These are phyloP conservation scores for Amanita thiersii DNA, from an alignment of 768 basidiomycete species.

Conservation along the genomic window DNA sequence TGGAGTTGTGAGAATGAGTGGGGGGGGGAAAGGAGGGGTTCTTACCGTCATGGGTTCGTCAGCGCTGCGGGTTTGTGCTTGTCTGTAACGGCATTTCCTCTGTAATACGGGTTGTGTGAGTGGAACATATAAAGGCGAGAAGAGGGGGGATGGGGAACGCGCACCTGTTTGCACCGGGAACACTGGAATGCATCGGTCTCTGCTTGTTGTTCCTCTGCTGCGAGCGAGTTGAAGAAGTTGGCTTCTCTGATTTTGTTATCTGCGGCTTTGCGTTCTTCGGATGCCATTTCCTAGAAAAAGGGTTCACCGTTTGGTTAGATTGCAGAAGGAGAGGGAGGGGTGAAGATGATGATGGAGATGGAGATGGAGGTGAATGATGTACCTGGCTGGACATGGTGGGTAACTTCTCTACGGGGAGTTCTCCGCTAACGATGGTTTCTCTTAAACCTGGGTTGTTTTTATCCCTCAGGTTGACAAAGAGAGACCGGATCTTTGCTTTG, in stretches of 20 bases:
- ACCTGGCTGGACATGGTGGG: constrained; percentile 80
- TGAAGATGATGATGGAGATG: neutral
- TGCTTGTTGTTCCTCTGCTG: constrained; percentile 82
- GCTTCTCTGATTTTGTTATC: constrained; percentile 76
- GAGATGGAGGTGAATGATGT: constrained; percentile 14
- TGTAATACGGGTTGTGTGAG: too few species aligned
- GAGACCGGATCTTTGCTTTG: constrained; percentile 73
- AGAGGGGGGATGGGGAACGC: constrained; percentile 13
- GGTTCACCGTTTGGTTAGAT: too few species aligned
- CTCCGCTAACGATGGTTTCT: constrained; percentile 80
- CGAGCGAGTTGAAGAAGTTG: constrained; percentile 87
- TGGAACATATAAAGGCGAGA: too few species aligned
- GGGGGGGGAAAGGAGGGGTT: constrained; percentile 10
- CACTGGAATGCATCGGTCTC: constrained; percentile 99
- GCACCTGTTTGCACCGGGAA: constrained; percentile 82
- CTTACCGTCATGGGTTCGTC: constrained; percentile 98
- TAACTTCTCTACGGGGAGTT: constrained; percentile 60
- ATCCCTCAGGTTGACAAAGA: constrained; percentile 93
- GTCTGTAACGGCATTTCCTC: constrained; percentile 87
- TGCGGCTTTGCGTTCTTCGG: constrained; percentile 80
- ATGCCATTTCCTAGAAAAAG: constrained; percentile 80
- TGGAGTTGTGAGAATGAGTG: too few species aligned
- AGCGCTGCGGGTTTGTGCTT: constrained; percentile 94
- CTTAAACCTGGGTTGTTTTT: constrained; percentile 85
- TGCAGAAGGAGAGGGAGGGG: too few species aligned